Conservation (phyloP, 768 basidiomycete genomes). For the Kwoniella dendrophila region DNA sequence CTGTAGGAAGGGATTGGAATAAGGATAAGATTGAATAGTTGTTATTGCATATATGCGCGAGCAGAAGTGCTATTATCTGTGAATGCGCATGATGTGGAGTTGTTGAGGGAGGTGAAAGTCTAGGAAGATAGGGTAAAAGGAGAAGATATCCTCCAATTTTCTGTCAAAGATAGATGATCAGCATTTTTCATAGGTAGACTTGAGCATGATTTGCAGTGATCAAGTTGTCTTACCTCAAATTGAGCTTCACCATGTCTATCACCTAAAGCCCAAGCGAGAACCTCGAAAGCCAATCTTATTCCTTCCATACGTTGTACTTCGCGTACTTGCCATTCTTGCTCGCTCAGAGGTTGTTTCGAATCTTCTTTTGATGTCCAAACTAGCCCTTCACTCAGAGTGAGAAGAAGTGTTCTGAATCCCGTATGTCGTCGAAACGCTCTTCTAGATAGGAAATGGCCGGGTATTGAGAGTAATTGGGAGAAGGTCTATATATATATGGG, state of each 20-base stretch:
- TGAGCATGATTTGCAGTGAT: not conserved
- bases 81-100: conserved; percentile 18
- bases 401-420: conserved; percentile 30
- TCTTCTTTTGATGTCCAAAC: conserved; percentile 14
- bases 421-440: conserved; percentile 41
- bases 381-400: conserved; percentile 23
- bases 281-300: conserved; percentile 36
- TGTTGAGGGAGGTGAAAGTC: conserved; percentile 9
- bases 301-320: conserved; percentile 50
- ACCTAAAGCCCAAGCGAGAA: conserved; percentile 35
- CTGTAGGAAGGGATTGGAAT: conserved; percentile 18
- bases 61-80: conserved; percentile 39
- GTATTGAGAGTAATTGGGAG: conserved; percentile 34
- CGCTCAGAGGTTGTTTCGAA: conserved; percentile 1
- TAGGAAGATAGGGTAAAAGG: conserved; percentile 11
- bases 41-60: conserved; percentile 46
- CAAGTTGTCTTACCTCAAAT: conserved; percentile 32
- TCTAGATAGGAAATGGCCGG: conserved; percentile 22
- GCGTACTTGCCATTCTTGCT: conserved; percentile 39
- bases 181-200: not conserved
- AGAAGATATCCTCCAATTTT: conserved; percentile 20
- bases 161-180: conserved; percentile 4
- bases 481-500: conserved; percentile 22
- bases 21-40: conserved; percentile 45
- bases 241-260: conserved; percentile 28